Evolutionary conservation across 768 basidiomycete genomes (phyloP), one percentile per base, ranked within the genome.

Genomic region (Psilocybe cyanescens): DNA sequence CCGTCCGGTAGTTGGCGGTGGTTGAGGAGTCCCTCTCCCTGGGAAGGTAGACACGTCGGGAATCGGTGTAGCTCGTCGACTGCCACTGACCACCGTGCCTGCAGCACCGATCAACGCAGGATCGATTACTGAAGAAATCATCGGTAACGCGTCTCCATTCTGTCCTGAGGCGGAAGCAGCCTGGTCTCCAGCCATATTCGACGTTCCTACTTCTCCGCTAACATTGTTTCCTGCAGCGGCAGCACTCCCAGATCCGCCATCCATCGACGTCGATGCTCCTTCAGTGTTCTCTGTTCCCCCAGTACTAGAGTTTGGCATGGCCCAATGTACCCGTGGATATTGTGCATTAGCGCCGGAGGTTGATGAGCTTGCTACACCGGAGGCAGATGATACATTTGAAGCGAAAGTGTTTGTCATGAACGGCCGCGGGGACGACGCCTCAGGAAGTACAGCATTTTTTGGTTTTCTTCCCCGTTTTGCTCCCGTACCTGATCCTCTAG

Each of bases 401-500:
- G 47, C 55, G 31, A 65, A 65, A 4, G 62, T 65, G 62, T 49
- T 68, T 7, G 68, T 57, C 16, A 63, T 49, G 48, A 67, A 66
- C 37, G 65, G 60, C 44, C 67, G 59, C 12, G 80, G 74, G 39
- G 74, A 73, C 3, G 66, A 67, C 8, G 75, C 65, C 2, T 71
- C 72, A 31, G 70, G 52, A 11, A 68, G 68, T 19, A 71, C 63
- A 11, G 73, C 74, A 41, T 75, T 79, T 41, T 78, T 78, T 5
- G 83, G 81, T 69, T 85, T 85, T 47, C 79, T 73, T 58, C 81
- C 79, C 44, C 81, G 76, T 72, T 81, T 80, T 56, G 78, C 79
- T 59, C 79, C 79, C 17, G 68, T 71, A 31, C 60, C 58, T 50
- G 72, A 44, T 29, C 76, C 77, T 60, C 76, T 61, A 19, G 73